Evolutionary conservation across 768 basidiomycete species (phyloP).

Genomic region (Lactarius indigo): DNA sequence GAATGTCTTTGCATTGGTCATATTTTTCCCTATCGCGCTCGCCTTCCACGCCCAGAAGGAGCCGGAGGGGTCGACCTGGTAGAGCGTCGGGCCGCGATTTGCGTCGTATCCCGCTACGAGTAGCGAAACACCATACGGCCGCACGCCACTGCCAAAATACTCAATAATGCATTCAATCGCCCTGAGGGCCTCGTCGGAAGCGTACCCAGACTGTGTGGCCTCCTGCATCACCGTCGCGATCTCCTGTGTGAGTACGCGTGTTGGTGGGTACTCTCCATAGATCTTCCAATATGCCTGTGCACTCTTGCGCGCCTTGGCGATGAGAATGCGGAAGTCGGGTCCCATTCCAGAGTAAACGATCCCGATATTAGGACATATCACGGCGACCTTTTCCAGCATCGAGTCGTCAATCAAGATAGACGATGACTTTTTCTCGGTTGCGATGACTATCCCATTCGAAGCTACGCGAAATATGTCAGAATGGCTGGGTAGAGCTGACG

Average conservation of each 20-base stretch:
- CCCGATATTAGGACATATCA: constrained; percentile 98
- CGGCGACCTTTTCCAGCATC: constrained; percentile 95
- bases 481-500: constrained; percentile 21
- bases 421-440: constrained; percentile 98
- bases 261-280: constrained; percentile 97
- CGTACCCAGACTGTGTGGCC: constrained; percentile 96
- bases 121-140: constrained; percentile 97
- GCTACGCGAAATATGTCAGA: constrained; percentile 46
- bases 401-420: constrained; percentile 98
- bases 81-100: constrained; percentile 92
- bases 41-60: constrained; percentile 99
- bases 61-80: constrained; percentile 98
- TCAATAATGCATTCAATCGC: background rate
- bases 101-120: constrained; percentile 96
- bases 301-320: constrained; percentile 92
- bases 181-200: constrained; percentile 10
- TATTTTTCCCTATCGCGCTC: constrained; percentile 99
- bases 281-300: constrained; percentile 99
- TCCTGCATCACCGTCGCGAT: constrained; percentile 98
- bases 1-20: constrained; percentile 99
- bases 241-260: constrained; percentile 93
- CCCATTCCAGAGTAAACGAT: constrained; percentile 99
- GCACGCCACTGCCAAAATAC: constrained; percentile 69
- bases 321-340: constrained; percentile 93
- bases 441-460: constrained; percentile 98